These are phyloP conservation scores for Pigoraptor vietnamica DNA, from an alignment of 78 protist species.

Conservation along the genomic window DNA sequence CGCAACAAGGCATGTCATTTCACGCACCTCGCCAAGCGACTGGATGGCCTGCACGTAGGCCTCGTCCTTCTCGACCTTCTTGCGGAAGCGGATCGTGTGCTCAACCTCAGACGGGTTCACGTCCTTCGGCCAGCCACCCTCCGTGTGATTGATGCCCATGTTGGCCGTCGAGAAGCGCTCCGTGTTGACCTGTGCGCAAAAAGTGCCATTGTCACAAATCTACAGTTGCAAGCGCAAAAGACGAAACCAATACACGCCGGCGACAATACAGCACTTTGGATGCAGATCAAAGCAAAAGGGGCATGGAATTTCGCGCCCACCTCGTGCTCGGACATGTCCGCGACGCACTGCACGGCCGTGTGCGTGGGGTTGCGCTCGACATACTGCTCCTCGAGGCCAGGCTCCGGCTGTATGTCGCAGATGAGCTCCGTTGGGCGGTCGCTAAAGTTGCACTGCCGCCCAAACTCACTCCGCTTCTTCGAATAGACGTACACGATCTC, in stretches of 20 bases:
- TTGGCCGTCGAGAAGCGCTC: background rate
- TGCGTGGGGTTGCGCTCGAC: slow-evolving; percentile 12
- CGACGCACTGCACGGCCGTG: slow-evolving; percentile 20
- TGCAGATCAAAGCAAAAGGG: background rate
- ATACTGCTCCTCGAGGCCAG: background rate
- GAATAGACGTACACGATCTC: slow-evolving; percentile 10
- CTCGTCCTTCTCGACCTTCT: slow-evolving; percentile 56
- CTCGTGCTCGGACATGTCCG: slow-evolving; percentile 38
- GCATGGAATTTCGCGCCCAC: background rate
- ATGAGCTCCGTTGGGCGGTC: background rate
- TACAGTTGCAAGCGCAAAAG: background rate
- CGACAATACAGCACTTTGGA: background rate
- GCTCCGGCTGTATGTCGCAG: background rate
- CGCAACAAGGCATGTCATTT: no score
- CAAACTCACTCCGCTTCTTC: slow-evolving; percentile 21
- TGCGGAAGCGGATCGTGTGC: slow-evolving; percentile 19
- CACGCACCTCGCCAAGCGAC: slow-evolving; percentile 8
- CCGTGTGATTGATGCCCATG: slow-evolving; percentile 50
- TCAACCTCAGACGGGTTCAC: slow-evolving; percentile 46
- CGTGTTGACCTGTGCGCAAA: slow-evolving; percentile 47
- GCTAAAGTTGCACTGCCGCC: background rate
- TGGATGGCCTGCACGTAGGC: background rate
- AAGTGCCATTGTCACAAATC: background rate
- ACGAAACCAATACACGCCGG: background rate
- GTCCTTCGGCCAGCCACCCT: slow-evolving; percentile 82